Percentiles rank a stretch among this genome's conserved stretches.
Conservation (phyloP, 768 basidiomycete genomes). For the Leccinum barrowsii region DNA sequence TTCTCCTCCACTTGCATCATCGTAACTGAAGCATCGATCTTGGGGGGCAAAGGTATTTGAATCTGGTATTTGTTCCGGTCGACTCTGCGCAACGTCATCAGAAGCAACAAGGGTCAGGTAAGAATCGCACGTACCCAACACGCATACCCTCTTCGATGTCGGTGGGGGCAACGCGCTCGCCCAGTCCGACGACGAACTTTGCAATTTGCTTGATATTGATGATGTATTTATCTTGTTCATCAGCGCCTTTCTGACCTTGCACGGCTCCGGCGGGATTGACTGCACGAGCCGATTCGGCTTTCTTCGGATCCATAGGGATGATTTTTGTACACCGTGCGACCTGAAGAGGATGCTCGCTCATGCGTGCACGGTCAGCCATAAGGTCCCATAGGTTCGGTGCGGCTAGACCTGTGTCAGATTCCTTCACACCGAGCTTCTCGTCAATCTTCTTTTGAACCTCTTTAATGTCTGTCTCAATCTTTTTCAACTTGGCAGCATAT, state of each 20-base stretch:
- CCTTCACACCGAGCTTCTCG: constrained; percentile 97
- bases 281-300: constrained; percentile 73
- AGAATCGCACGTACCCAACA: constrained; percentile 72
- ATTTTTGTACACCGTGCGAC: constrained; percentile 99
- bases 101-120: not conserved
- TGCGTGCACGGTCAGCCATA: constrained; percentile 85
- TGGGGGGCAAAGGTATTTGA: constrained; percentile 96
- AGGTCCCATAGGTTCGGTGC: constrained; percentile 98
- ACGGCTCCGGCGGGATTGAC: constrained; percentile 74
- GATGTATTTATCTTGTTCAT: constrained; percentile 99
- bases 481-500: constrained; percentile 85
- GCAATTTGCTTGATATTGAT: constrained; percentile 99
- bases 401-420: constrained; percentile 96
- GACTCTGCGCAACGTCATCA: constrained; percentile 50
- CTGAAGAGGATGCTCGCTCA: constrained; percentile 91
- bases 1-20: constrained; percentile 99
- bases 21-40: constrained; percentile 98
- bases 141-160: constrained; percentile 99
- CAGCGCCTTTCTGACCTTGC: constrained; percentile 93
- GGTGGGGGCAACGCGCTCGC: constrained; percentile 93
- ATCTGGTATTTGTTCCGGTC: constrained; percentile 98
- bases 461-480: constrained; percentile 88
- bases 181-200: constrained; percentile 97
- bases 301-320: constrained; percentile 74
- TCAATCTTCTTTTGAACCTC: constrained; percentile 97